Conservation (phyloP, 148 eudicot genomes). For the Arbutus unedo region DNA sequence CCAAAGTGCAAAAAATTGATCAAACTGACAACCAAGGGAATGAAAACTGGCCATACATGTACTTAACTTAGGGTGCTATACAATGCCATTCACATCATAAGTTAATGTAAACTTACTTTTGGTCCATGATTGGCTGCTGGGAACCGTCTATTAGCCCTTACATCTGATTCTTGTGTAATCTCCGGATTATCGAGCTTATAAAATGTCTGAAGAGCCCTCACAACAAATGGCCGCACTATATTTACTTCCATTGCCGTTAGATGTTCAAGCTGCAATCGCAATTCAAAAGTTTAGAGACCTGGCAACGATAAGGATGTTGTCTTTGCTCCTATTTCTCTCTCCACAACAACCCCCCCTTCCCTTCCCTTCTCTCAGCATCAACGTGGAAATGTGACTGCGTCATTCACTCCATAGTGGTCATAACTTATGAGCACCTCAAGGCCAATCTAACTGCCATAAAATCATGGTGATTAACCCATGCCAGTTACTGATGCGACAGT, state of each 20-base stretch:
- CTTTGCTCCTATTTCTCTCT: neutral
- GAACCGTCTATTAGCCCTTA: slow-evolving; percentile 42
- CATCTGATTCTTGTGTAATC: slow-evolving; percentile 63
- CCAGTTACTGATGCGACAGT: neutral
- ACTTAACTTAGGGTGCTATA: neutral
- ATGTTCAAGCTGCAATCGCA: slow-evolving; percentile 64
- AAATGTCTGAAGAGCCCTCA: slow-evolving; percentile 77
- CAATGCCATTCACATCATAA: neutral
- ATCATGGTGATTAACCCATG: neutral
- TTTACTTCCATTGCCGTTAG: slow-evolving; percentile 98
- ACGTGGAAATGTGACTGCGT: neutral
- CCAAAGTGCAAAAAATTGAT: neutral
- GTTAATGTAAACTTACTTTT: slow-evolving; percentile 54
- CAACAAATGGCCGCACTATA: slow-evolving; percentile 82
- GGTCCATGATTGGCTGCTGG: slow-evolving; percentile 74
- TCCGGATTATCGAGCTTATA: slow-evolving; percentile 84
- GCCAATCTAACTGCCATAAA: neutral
- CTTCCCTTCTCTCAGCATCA: too few relatives aligned
- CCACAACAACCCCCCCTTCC: too few relatives aligned
- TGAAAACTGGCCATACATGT: neutral
- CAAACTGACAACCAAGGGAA: neutral
- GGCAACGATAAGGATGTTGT: neutral
- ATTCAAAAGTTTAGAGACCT: slow-evolving; percentile 11
- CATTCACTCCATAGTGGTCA: slow-evolving; percentile 8
- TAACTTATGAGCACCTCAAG: slow-evolving; percentile 2